phyloP scores from a whole-genome alignment of 345 rosid species.

The Lumnitzera racemosa region DNA sequence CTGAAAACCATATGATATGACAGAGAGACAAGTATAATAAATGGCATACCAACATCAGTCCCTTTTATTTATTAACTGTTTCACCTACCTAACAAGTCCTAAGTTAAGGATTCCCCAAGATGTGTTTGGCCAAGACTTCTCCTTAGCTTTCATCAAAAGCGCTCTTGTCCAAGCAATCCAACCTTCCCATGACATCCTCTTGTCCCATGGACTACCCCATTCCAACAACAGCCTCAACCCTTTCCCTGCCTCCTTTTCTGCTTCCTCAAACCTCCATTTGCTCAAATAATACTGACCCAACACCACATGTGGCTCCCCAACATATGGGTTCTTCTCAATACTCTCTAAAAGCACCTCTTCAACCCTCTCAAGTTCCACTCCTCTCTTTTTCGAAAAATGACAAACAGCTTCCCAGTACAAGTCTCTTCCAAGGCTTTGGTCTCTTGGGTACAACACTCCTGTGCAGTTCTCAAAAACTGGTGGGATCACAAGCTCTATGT shows the following conservation, averaged over 20 bases:
- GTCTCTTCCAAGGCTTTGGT: conserved; percentile 56
- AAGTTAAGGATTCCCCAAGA: conserved; percentile 75
- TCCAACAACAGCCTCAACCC: conserved; percentile 66
- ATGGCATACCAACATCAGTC: too few species aligned
- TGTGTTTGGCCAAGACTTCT: conserved; percentile 74
- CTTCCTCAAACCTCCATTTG: conserved; percentile 60
- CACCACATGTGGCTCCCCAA: conserved; percentile 78
- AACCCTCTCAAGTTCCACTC: conserved; percentile 23
- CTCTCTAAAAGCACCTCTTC: conserved; percentile 43
- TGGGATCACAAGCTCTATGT: conserved; percentile 62
- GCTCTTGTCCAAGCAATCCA: conserved; percentile 93
- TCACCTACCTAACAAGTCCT: conserved; percentile 69
- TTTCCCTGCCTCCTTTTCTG: conserved; percentile 45
- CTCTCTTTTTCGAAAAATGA: conserved; percentile 29
- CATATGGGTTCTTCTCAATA: conserved; percentile 61
- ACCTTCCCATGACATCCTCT: conserved; percentile 91
- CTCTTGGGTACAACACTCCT: conserved; percentile 40
- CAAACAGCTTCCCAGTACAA: conserved; percentile 77
- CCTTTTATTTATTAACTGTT: too few species aligned
- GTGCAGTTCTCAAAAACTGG: conserved; percentile 67
- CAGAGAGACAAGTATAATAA: too few species aligned
- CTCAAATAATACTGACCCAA: conserved; percentile 58
- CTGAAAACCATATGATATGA: too few species aligned
- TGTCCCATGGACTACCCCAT: conserved; percentile 97
- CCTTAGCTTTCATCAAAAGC: conserved; percentile 65